phyloP scores from a whole-genome alignment of 257 asterid genomes.

The Solanum commersonii region DNA sequence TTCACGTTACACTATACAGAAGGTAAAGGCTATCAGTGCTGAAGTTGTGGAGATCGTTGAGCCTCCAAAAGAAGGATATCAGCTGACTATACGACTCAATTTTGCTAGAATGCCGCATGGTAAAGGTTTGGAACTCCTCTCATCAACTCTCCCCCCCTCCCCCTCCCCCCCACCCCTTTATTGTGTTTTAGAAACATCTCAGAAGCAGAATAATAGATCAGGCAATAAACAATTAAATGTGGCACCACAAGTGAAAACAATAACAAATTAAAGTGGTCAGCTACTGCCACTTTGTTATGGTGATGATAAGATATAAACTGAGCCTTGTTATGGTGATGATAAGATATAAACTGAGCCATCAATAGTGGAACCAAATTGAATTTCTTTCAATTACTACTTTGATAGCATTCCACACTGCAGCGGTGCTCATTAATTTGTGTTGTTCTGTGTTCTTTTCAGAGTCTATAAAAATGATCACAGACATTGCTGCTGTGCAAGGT shows the following conservation, averaged over 20 bases:
- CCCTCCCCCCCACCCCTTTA: not conserved
- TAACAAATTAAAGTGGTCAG: not conserved
- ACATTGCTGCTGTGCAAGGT: constrained; percentile 68
- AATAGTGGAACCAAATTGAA: not conserved
- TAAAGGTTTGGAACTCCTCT: constrained; percentile 41
- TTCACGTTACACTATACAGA: constrained; percentile 43
- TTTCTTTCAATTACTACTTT: not conserved
- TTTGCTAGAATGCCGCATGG: constrained; percentile 32
- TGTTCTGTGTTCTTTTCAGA: constrained; percentile 21
- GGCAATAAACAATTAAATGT: not conserved
- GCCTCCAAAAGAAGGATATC: constrained; percentile 63
- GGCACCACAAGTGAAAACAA: not conserved
- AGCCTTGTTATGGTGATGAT: not conserved
- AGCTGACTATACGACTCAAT: constrained; percentile 57
- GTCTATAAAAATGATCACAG: constrained; percentile 44
- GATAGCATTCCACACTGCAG: not conserved
- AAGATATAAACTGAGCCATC: not conserved
- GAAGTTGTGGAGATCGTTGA: constrained; percentile 46
- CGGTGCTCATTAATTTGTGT: not conserved
- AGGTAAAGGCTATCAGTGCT: constrained; percentile 53
- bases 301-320: not conserved
- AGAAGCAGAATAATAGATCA: not conserved
- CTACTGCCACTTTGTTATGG: not conserved
- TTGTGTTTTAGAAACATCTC: not conserved
- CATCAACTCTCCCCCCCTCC: not conserved